Percentiles rank a stretch among this genome's conserved stretches.
Conservation (phyloP, 2,329 filamentous ascomycete species). For the Pleomassaria siparia region DNA sequence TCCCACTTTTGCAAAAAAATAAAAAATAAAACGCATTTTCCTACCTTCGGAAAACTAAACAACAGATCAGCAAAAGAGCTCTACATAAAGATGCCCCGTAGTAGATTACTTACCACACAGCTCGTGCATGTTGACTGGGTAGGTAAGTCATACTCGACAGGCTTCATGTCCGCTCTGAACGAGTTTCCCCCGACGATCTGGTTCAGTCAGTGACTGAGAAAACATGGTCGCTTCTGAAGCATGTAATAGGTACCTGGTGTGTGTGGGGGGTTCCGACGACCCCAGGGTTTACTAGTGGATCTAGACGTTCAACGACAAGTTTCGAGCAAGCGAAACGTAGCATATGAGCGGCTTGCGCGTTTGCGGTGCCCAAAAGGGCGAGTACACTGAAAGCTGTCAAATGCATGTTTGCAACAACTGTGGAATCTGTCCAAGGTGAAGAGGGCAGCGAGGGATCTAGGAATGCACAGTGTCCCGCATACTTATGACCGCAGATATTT, state of each 20-base stretch:
- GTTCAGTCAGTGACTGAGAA: too few species aligned
- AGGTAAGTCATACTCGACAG: slow-evolving; percentile 25
- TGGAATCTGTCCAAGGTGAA: neutral
- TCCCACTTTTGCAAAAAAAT: neutral
- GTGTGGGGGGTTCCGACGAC: slow-evolving; percentile 29
- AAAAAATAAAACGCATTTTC: too few species aligned
- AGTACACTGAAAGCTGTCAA: slow-evolving; percentile 2
- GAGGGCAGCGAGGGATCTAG: neutral
- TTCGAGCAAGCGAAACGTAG: slow-evolving; percentile 32
- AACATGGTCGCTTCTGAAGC: too few species aligned
- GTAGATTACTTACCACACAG: slow-evolving; percentile 22
- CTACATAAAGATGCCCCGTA: neutral
- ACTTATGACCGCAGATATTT: neutral
- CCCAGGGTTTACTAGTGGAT: slow-evolving; percentile 32
- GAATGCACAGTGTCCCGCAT: neutral
- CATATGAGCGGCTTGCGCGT: slow-evolving; percentile 17
- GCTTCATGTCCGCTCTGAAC: slow-evolving; percentile 28
- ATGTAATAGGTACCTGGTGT: too few species aligned
- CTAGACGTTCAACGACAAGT: slow-evolving; percentile 30
- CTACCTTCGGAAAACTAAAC: neutral
- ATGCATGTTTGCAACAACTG: slow-evolving; percentile 11
- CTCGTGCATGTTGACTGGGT: slow-evolving; percentile 28
- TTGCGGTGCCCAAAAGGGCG: slow-evolving; percentile 8
- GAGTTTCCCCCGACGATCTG: too few species aligned
- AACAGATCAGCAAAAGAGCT: slow-evolving; percentile 9